Evolutionary conservation across 108 stramenopile species (phyloP), one percentile per base, ranked within the genome.

Genomic region (Cyclotella atomus): DNA sequence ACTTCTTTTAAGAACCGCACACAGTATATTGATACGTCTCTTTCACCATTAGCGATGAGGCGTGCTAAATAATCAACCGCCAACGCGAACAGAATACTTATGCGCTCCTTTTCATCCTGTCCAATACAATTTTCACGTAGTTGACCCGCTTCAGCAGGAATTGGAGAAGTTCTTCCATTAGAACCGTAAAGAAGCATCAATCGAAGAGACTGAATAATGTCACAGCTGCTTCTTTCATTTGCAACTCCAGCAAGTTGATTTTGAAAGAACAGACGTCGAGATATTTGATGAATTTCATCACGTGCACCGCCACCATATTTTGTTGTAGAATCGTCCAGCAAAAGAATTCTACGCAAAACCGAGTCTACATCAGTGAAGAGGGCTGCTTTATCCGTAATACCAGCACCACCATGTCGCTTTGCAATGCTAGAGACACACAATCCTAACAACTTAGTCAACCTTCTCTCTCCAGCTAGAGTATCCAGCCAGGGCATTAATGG

Each of bases 401-500:
- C 55, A 15, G 8, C 14, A 16, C 46, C 25, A 23, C 17, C 25
- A 41, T 38, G 53, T 55, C 45, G 16, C 70, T 44, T 43, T 38
- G 69, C 63, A 50, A 79, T 57, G 19, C 81, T 72, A 10, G 64
- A 72, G 6, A 83, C 63, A 28, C 77, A 72, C 28, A 83, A 24
- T n/a, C 60, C 44, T 44, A 85, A 45, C 12, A 83, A 20, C 46
- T 83, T 61, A 32, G 59, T 33, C 15, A 85, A 53, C 5, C 82
- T 73, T 60, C 38, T 80, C 56, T 53, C 63, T n/a, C 93, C 93
- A 36, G 71, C 68, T 15, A 56, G 34, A 33, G 83, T 61, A 34
- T 85, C 79, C 19, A 87, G 24, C 94, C 94, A 95, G 3, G 82
- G 72, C 15, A 81, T 27, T 33, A 89, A 67, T 32, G 89, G 88